phyloP scores from a whole-genome alignment of 2,329 filamentous ascomycete genomes.

The Colletotrichum sp. region DNA sequence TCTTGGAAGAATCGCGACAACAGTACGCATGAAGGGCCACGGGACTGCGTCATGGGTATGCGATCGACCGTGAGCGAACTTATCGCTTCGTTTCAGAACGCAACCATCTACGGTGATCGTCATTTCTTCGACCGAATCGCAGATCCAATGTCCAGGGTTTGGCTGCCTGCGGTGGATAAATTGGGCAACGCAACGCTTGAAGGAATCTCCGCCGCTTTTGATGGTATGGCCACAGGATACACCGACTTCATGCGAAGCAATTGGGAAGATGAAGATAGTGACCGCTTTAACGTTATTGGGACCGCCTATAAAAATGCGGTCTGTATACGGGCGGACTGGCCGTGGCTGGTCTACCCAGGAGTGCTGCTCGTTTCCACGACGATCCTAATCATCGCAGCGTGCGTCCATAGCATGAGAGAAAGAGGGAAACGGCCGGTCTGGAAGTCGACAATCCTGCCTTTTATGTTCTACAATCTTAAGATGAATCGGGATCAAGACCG shows the following conservation, averaged over 20 bases:
- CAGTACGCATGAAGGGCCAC: too few species aligned
- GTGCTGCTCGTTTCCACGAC: background rate
- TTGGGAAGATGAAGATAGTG: background rate
- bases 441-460: background rate
- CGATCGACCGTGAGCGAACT: too few species aligned
- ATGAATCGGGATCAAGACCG: accelerated
- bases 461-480: background rate
- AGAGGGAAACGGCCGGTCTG: accelerated
- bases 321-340: background rate
- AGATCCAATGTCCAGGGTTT: too few species aligned
- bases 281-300: background rate
- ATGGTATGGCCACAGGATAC: background rate
- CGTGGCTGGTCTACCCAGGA: background rate
- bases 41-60: too few species aligned
- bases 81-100: too few species aligned
- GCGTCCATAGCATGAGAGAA: accelerated
- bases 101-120: too few species aligned
- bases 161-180: too few species aligned
- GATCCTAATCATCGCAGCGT: accelerated
- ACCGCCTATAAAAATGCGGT: background rate
- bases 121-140: too few species aligned
- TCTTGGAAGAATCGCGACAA: background rate
- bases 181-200: background rate
- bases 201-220: background rate
- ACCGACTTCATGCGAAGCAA: background rate